Evolutionary conservation across 2,329 filamentous ascomycete genomes (phyloP).

Genomic region (Calonectria pauciramosa): DNA sequence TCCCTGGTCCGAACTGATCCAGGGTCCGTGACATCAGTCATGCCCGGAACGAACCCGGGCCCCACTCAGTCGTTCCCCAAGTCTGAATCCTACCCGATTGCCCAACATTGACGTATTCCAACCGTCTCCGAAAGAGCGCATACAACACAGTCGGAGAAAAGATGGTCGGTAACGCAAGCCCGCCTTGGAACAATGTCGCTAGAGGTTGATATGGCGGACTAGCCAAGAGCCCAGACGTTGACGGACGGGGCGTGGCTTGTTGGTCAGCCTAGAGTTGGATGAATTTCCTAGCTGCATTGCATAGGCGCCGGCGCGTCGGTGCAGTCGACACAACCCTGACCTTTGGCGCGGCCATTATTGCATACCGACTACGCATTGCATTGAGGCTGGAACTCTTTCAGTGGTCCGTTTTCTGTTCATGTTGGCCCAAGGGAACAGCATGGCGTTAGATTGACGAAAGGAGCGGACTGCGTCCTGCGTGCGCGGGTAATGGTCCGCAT

Average conservation of each 20-base stretch:
- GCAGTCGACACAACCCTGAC: constrained; percentile 23
- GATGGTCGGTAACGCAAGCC: constrained; percentile 12
- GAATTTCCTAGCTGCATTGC: constrained; percentile 34
- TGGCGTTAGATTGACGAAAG: constrained; percentile 32
- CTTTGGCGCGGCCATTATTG: constrained; percentile 34
- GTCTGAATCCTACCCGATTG: constrained; percentile 18
- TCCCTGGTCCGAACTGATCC: constrained; percentile 22
- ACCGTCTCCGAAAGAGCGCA: constrained; percentile 10
- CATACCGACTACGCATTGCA: constrained; percentile 32
- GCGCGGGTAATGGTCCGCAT: constrained; percentile 34
- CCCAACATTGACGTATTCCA: constrained; percentile 5
- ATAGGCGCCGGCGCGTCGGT: constrained; percentile 42
- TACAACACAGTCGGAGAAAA: neutral
- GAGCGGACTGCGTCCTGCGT: constrained; percentile 25
- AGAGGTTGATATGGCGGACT: constrained; percentile 11
- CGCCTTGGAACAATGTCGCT: neutral
- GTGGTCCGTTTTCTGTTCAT: constrained; percentile 27
- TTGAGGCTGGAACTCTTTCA: constrained; percentile 32
- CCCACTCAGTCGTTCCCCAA: constrained; percentile 12
- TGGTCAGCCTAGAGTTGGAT: constrained; percentile 19
- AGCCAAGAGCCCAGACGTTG: constrained; percentile 8
- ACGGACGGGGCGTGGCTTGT: constrained; percentile 15
- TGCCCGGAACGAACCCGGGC: constrained; percentile 29
- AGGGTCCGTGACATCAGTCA: constrained; percentile 25
- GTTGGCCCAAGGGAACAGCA: constrained; percentile 30